Evolutionary conservation across 2,329 filamentous ascomycete species (phyloP).

Genomic region (Chalara sp.): DNA sequence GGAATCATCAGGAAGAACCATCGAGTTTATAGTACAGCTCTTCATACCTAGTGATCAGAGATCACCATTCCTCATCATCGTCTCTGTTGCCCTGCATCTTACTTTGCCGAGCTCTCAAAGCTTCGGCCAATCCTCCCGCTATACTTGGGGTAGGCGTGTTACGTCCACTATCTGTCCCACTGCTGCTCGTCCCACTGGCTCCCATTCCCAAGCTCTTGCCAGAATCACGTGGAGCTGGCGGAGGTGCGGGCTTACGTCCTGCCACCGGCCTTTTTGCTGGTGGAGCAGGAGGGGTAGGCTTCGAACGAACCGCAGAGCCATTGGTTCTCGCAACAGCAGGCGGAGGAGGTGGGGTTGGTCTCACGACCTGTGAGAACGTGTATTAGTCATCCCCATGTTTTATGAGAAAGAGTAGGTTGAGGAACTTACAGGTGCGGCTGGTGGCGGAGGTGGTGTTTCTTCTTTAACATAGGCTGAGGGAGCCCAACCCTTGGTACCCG

Average conservation of each 20-base stretch:
- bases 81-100: constrained; percentile 51
- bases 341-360: constrained; percentile 56
- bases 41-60: too few relatives aligned
- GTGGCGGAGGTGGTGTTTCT: constrained; percentile 58
- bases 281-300: constrained; percentile 27
- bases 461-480: constrained; percentile 93
- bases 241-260: constrained; percentile 61
- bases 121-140: constrained; percentile 69
- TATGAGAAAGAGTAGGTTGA: neutral
- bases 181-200: constrained; percentile 42
- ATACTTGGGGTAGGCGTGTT: constrained; percentile 68
- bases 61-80: constrained; percentile 29
- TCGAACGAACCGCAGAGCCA: constrained; percentile 29
- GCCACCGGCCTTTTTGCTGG: constrained; percentile 73
- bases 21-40: too few relatives aligned
- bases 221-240: constrained; percentile 64
- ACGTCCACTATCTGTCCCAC: constrained; percentile 53
- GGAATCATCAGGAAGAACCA: too few relatives aligned
- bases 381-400: neutral
- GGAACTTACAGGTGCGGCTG: constrained; percentile 26
- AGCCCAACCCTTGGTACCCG: constrained; percentile 77
- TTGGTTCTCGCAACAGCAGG: constrained; percentile 33
- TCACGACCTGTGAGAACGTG: constrained; percentile 2
- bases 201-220: constrained; percentile 42
- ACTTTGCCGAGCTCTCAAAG: constrained; percentile 68